Conservation (phyloP, 495 filamentous ascomycete genomes). For the Astrothelium macrocarpum region DNA sequence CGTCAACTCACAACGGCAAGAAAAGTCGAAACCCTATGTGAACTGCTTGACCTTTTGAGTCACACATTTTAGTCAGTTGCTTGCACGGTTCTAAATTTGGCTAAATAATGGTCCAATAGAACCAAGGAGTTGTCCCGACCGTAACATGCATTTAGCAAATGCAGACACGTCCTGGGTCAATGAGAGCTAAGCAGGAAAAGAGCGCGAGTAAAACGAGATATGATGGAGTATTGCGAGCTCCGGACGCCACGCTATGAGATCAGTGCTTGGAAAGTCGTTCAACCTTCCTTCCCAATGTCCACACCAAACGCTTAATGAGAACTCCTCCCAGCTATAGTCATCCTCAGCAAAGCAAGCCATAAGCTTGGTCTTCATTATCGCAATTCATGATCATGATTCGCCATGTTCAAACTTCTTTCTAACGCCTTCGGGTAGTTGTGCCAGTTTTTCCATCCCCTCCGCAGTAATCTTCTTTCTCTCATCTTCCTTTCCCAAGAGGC, state of each 20-base stretch:
- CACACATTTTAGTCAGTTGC: no score
- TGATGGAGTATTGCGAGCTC: neutral
- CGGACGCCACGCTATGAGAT: neutral
- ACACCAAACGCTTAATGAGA: neutral
- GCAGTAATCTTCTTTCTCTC: conserved; percentile 32
- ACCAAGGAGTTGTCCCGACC: no score
- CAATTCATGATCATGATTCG: neutral
- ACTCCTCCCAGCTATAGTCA: neutral
- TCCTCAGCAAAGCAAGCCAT: neutral
- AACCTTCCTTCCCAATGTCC: neutral
- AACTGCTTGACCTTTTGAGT: no score
- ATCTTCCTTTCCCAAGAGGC: conserved; percentile 55
- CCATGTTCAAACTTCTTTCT: neutral
- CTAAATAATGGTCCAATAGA: no score
- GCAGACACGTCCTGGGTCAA: no score
- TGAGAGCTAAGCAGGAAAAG: no score
- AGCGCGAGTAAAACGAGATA: neutral
- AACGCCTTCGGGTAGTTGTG: neutral
- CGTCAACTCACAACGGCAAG: neutral
- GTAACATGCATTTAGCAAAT: no score
- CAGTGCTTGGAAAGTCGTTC: neutral
- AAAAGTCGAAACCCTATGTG: neutral
- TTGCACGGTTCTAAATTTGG: no score
- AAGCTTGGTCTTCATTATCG: neutral
- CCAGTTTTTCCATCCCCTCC: conserved; percentile 1